Evolutionary conservation across 305 asterid genomes (phyloP).

Genomic region (Fraxinus ornus): DNA sequence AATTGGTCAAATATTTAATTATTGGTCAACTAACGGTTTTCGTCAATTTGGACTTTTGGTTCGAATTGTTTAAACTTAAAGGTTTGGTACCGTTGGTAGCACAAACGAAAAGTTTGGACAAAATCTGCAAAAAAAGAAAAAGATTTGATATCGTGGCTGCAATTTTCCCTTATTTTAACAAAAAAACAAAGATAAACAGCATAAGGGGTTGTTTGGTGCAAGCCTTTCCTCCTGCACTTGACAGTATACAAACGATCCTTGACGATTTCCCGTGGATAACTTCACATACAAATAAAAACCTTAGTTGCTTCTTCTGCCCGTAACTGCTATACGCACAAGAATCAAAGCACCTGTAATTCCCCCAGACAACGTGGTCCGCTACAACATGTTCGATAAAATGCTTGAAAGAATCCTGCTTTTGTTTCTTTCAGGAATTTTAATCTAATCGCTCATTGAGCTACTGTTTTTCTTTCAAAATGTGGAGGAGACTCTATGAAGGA

Average conservation of each 20-base stretch:
- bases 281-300: background rate
- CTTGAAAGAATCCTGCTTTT: conserved; percentile 15
- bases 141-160: too few relatives aligned
- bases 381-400: conserved; percentile 26
- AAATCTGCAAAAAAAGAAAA: too few relatives aligned
- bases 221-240: background rate
- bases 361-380: background rate
- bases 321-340: background rate
- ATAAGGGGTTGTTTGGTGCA: background rate
- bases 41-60: too few relatives aligned
- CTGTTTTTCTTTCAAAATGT: conserved; percentile 23
- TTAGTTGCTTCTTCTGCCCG: background rate
- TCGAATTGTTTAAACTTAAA: too few relatives aligned
- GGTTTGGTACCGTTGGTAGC: too few relatives aligned
- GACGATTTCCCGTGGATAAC: background rate
- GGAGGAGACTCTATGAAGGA: conserved; percentile 49
- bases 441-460: background rate
- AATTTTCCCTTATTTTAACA: too few relatives aligned
- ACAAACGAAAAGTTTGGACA: too few relatives aligned
- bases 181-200: too few relatives aligned
- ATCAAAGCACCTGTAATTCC: background rate
- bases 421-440: background rate
- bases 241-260: background rate
- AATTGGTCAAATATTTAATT: too few relatives aligned
- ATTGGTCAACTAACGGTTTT: too few relatives aligned